A percentile compares a stretch with the other conserved stretches of the same genome.
Evolutionary conservation across 345 rosid genomes (phyloP).

Genomic region (Syzygium aqueum): DNA sequence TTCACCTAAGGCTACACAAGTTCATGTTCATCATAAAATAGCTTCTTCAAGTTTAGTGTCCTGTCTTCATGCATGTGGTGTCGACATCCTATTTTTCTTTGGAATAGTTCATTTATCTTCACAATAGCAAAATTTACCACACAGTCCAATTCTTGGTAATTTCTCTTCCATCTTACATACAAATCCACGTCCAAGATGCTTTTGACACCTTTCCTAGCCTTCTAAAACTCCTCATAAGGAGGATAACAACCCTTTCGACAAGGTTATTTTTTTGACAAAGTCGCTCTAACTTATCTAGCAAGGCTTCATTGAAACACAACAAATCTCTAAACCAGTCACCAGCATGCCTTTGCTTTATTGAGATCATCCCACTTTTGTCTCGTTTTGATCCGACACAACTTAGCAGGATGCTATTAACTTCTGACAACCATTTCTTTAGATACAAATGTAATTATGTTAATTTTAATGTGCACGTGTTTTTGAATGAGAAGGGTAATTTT

Average conservation of each 20-base stretch:
- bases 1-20: no score
- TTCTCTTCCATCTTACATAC: background rate
- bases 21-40: no score
- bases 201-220: background rate
- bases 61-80: background rate
- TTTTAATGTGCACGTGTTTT: conserved; percentile 45
- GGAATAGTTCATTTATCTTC: background rate
- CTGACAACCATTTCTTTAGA: background rate
- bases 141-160: background rate
- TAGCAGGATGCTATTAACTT: background rate
- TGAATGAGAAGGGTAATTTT: conserved; percentile 64
- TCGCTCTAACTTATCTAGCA: background rate
- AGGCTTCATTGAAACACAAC: background rate
- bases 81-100: background rate
- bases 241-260: background rate
- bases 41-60: background rate
- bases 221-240: background rate
- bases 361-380: background rate
- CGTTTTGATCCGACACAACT: background rate
- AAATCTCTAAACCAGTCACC: background rate
- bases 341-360: background rate
- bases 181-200: background rate
- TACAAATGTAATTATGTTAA: background rate
- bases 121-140: background rate
- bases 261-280: background rate